Evolutionary conservation across 2,329 filamentous ascomycete genomes (phyloP).

Genomic region (Aspergillus ustus): DNA sequence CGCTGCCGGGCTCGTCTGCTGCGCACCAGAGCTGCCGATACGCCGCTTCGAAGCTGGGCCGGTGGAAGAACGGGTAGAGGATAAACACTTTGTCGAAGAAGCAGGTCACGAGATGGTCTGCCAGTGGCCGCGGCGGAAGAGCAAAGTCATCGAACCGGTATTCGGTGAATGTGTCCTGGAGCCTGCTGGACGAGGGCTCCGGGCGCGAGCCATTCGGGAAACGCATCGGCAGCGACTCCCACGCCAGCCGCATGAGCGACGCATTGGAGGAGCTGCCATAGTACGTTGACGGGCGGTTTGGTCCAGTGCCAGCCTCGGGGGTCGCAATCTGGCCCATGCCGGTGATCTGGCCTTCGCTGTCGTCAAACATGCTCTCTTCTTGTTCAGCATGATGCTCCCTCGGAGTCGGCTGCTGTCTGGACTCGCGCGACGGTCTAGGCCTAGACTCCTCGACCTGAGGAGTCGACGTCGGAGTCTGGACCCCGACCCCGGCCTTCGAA

Average conservation of each 20-base stretch:
- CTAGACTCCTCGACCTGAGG: neutral
- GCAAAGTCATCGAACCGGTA: slow-evolving; percentile 38
- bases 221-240: slow-evolving; percentile 3
- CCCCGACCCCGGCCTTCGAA: neutral
- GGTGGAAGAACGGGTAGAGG: slow-evolving; percentile 52
- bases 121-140: slow-evolving; percentile 47
- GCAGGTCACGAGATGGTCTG: slow-evolving; percentile 47
- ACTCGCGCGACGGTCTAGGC: neutral
- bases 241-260: slow-evolving; percentile 14
- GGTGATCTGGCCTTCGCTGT: slow-evolving; percentile 2
- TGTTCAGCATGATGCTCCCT: neutral
- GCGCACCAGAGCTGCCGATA: slow-evolving; percentile 48
- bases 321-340: slow-evolving; percentile 9
- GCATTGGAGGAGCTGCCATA: slow-evolving; percentile 13
- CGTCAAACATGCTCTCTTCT: slow-evolving; percentile 3
- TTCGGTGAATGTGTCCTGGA: slow-evolving; percentile 14
- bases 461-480: neutral
- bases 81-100: slow-evolving; percentile 49
- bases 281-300: neutral
- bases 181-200: neutral
- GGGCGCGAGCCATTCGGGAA: neutral
- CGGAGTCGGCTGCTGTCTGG: neutral
- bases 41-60: slow-evolving; percentile 45
- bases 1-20: slow-evolving; percentile 20
- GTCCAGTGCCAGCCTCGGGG: neutral